phyloP scores from a whole-genome alignment of 148 eudicot species.

The Nepenthes gracilis region DNA sequence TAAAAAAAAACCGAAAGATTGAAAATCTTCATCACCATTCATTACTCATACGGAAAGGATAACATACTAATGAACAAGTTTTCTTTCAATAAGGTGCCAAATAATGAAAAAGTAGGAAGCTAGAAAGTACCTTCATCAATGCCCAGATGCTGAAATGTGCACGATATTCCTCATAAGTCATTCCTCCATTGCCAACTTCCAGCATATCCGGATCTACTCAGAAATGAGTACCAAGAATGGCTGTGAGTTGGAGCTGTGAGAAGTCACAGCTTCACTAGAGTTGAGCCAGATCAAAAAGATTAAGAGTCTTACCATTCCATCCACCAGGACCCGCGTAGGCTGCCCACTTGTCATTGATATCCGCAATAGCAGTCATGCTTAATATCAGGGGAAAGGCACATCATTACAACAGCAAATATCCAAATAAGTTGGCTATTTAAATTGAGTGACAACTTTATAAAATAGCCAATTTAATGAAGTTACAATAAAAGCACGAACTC shows the following conservation, averaged over 20 bases:
- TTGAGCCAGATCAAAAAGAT: constrained; percentile 10
- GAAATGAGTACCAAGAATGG: neutral
- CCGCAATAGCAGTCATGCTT: constrained; percentile 90
- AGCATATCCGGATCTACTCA: constrained; percentile 90
- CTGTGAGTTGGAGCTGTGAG: constrained; percentile 1
- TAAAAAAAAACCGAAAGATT: no score
- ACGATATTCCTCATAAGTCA: constrained; percentile 70
- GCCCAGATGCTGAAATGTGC: constrained; percentile 99
- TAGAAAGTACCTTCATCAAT: constrained; percentile 64
- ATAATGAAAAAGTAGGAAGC: neutral
- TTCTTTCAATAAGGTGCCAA: no score
- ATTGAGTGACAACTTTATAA: neutral
- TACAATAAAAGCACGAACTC: neutral
- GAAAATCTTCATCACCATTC: no score
- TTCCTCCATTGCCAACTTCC: constrained; percentile 98
- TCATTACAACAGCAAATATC: constrained; percentile 2
- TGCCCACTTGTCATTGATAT: constrained; percentile 94
- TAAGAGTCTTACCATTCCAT: constrained; percentile 74
- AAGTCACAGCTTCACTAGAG: constrained; percentile 1
- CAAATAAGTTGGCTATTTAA: neutral
- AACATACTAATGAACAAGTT: no score
- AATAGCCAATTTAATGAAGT: neutral
- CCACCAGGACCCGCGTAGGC: constrained; percentile 97
- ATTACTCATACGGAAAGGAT: no score
- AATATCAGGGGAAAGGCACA: constrained; percentile 5